Evolutionary conservation across 257 asterid species (phyloP).

Genomic region (Mentha longifolia): DNA sequence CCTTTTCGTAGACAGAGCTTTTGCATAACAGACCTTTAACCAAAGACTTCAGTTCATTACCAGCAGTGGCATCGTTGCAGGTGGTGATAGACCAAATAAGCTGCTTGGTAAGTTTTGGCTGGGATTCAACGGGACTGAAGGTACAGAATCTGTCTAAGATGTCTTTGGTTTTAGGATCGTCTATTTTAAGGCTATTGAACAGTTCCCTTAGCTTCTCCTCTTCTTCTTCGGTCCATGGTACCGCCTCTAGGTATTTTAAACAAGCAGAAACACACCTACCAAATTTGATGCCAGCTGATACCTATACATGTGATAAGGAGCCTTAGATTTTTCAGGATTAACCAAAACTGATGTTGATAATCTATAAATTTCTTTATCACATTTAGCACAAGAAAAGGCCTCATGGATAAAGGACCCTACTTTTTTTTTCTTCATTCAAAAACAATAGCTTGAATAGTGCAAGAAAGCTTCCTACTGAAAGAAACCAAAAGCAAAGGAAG

Average conservation of each 20-base stretch:
- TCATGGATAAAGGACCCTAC: background rate
- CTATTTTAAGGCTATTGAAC: constrained; percentile 51
- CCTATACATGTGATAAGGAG: constrained; percentile 46
- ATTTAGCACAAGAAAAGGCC: background rate
- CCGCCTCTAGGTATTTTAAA: constrained; percentile 81
- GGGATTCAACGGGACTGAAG: constrained; percentile 50
- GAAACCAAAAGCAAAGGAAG: constrained; percentile 24
- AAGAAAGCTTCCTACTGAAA: constrained; percentile 19
- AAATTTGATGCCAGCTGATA: constrained; percentile 76
- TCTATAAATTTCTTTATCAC: background rate
- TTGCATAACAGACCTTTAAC: constrained; percentile 74
- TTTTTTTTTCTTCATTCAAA: constrained; percentile 22
- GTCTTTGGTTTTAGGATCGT: constrained; percentile 51
- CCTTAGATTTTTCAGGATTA: constrained; percentile 24
- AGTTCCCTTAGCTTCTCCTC: constrained; percentile 82
- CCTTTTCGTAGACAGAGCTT: constrained; percentile 70
- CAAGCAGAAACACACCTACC: constrained; percentile 67
- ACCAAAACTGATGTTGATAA: background rate
- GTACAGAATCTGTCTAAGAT: constrained; percentile 64
- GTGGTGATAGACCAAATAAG: constrained; percentile 73
- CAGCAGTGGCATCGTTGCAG: constrained; percentile 60
- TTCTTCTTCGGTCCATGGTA: constrained; percentile 97
- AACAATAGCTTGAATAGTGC: constrained; percentile 21
- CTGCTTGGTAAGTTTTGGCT: constrained; percentile 61
- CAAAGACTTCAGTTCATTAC: constrained; percentile 78